Evolutionary conservation across 2,329 filamentous ascomycete genomes (phyloP), one percentile per base, ranked within the genome.

Genomic region (Nemania serpens): DNA sequence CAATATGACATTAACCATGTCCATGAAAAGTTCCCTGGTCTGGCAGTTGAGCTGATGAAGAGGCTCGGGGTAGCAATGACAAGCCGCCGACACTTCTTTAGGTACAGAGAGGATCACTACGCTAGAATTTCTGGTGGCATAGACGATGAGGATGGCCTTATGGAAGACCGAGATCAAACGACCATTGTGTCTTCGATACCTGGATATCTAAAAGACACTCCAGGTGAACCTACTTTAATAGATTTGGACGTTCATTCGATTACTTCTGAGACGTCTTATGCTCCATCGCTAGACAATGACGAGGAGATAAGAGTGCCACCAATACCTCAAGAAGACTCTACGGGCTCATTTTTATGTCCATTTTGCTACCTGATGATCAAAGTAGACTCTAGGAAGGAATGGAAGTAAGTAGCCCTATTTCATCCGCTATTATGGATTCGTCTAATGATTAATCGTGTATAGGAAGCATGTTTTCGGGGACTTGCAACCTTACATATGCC

Each of bases 401-500:
- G 55, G 48, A 58, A 53, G 55, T 58, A 46, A 58, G 55, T 4
- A 18, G 37, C 7, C 33, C 17, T 0, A 2, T 2, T 18, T 49
- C 11, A 15, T 15, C 5, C 25, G 4, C 15, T 13, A 34, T 15
- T 2, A 17, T 2, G 5, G 9, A 1, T 20, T 15, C 39, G 13
- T 10, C 20, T 29, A 29, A 29, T 7, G 13, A 9, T 15, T 29
- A 29, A 29, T 7, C 25, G 25, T 29, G 25, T 10, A 37, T 10
- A 54, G 50, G 20, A 54, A 54, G 17, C 56, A 59, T 18, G 36
- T 59, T 13, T 49, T 48, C 17, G 47, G 48, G 25, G 49, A 59
- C n/a, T 36, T 48, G 11, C 42, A 59, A n/a, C 50, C 56, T 33
- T 59, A 59, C 37, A 20, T 43, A 5, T 59, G 49, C 33, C 49